phyloP scores from a whole-genome alignment of 176 grass and related monocot genomes.

The Avena atlantica region DNA sequence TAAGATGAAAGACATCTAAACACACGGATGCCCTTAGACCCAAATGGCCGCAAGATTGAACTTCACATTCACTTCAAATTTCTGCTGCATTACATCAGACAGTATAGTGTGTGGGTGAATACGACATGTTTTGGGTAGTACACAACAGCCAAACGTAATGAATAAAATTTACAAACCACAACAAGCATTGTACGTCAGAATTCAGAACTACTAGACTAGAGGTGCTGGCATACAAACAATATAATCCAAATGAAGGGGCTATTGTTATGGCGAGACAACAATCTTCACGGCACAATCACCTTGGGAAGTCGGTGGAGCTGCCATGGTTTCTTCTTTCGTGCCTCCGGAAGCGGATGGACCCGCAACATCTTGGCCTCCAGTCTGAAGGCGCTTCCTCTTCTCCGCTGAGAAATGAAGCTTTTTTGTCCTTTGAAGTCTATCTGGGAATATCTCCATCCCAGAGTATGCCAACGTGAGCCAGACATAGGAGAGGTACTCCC shows the following conservation, averaged over 20 bases:
- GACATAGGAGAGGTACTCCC: neutral
- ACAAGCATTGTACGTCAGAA: too few relatives aligned
- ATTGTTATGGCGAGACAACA: neutral
- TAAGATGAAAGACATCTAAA: too few relatives aligned
- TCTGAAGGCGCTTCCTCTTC: neutral
- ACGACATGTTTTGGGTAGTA: too few relatives aligned
- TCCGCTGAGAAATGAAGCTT: neutral
- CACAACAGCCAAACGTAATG: too few relatives aligned
- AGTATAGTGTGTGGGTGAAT: too few relatives aligned
- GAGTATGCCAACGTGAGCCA: neutral
- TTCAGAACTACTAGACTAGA: neutral
- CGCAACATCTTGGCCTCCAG: neutral
- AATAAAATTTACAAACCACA: too few relatives aligned
- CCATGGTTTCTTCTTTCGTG: neutral
- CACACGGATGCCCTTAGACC: too few relatives aligned
- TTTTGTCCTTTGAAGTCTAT: neutral
- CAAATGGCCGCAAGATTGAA: too few relatives aligned
- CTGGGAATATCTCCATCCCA: neutral
- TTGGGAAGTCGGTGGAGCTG: neutral
- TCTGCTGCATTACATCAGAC: too few relatives aligned
- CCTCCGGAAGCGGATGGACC: neutral
- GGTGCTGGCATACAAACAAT: neutral
- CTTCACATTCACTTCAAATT: too few relatives aligned
- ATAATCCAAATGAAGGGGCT: neutral
- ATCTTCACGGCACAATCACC: neutral